Percentiles rank a stretch among this genome's conserved stretches.
These are phyloP conservation scores for Coemansia sp. DNA, from an alignment of 192 early-diverging fungal species.

Conservation along the genomic window DNA sequence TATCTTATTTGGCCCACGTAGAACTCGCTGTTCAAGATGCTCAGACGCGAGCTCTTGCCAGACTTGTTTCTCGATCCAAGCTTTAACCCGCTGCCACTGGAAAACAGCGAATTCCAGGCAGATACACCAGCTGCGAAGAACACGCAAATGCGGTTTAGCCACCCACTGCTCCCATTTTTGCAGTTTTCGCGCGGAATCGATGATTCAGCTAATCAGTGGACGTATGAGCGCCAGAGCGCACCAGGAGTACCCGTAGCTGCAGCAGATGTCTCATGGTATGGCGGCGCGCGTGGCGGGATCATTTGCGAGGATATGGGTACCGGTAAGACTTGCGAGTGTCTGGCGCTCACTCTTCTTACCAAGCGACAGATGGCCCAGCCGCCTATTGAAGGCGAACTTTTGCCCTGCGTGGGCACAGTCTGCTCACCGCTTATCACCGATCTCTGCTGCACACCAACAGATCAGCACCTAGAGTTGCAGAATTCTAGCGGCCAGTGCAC, in stretches of 20 bases:
- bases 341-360: slow-evolving; percentile 65
- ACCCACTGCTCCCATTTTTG: slow-evolving; percentile 43
- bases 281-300: slow-evolving; percentile 62
- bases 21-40: slow-evolving; percentile 68
- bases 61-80: slow-evolving; percentile 57
- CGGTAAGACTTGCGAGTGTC: slow-evolving; percentile 74
- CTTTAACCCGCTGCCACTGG: slow-evolving; percentile 22
- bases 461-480: neutral
- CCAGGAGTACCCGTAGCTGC: slow-evolving; percentile 38
- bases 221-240: slow-evolving; percentile 15
- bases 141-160: slow-evolving; percentile 12
- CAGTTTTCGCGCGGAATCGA: slow-evolving; percentile 40
- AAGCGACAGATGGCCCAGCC: slow-evolving; percentile 58
- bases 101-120: neutral
- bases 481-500: neutral
- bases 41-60: slow-evolving; percentile 66
- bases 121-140: neutral
- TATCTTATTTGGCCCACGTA: neutral
- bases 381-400: slow-evolving; percentile 32
- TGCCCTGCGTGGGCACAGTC: slow-evolving; percentile 43
- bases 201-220: slow-evolving; percentile 32
- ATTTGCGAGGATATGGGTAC: slow-evolving; percentile 92
- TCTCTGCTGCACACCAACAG: neutral
- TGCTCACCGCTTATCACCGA: slow-evolving; percentile 30
- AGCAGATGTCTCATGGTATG: slow-evolving; percentile 42